Conservation (phyloP, 257 asterid species). For the Cinchona pubescens region DNA sequence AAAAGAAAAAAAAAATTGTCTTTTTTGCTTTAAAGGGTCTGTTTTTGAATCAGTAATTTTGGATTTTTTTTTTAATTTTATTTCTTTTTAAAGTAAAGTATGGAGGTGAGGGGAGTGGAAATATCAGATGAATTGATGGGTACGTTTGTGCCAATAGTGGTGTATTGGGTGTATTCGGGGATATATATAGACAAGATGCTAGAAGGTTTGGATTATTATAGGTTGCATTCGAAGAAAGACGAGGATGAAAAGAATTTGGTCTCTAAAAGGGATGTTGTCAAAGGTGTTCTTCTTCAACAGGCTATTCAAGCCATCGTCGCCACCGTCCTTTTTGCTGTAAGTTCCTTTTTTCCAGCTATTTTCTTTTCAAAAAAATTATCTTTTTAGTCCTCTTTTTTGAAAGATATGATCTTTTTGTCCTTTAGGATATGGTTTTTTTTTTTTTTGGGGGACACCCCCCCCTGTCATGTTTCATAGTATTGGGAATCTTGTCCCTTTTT, state of each 20-base stretch:
- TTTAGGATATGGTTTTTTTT: not conserved
- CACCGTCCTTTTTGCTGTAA: constrained; percentile 70
- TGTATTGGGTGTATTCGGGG: constrained; percentile 91
- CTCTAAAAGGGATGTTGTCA: constrained; percentile 63
- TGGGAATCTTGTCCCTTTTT: not conserved
- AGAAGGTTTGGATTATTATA: constrained; percentile 64
- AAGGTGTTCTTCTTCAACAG: constrained; percentile 92
- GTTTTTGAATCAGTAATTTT: not conserved
- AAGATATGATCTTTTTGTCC: not conserved
- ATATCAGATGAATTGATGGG: constrained; percentile 85
- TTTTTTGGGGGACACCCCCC: not conserved
- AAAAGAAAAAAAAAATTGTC: too few species aligned
- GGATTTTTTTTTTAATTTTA: not conserved
- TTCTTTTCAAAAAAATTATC: not conserved
- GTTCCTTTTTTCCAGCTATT: constrained; percentile 13
- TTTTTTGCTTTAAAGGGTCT: not conserved
- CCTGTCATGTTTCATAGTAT: not conserved
- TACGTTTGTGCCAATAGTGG: constrained; percentile 61
- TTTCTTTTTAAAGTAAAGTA: not conserved
- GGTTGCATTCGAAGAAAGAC: constrained; percentile 72
- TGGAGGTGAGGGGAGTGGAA: constrained; percentile 36
- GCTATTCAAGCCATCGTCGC: constrained; percentile 84
- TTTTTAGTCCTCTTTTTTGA: not conserved
- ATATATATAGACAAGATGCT: constrained; percentile 56
- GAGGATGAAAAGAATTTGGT: constrained; percentile 94